These are phyloP conservation scores for Blastobotrys arbuscula DNA, from an alignment of 1,139 yeast species.

Conservation along the genomic window DNA sequence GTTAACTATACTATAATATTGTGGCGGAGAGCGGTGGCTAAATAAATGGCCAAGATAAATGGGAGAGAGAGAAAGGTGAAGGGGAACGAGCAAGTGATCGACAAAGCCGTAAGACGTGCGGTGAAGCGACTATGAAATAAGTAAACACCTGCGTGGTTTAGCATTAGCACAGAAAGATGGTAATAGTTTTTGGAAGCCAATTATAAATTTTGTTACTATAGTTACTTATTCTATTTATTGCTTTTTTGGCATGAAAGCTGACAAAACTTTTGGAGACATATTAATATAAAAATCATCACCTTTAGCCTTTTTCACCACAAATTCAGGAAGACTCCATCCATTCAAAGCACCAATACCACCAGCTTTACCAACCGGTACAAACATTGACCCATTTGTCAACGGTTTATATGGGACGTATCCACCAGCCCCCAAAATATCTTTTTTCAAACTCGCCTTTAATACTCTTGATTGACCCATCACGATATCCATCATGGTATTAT, in stretches of 20 bases:
- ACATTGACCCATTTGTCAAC: constrained; percentile 8
- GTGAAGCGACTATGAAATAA: too few relatives aligned
- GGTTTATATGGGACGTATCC: background rate
- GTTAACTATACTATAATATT: too few relatives aligned
- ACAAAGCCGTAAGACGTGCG: too few relatives aligned
- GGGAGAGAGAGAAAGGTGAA: too few relatives aligned
- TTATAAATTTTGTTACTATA: too few relatives aligned
- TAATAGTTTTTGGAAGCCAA: too few relatives aligned
- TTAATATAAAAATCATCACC: constrained; percentile 18
- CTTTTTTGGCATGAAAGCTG: background rate
- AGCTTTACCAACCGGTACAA: constrained; percentile 19
- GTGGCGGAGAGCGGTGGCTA: too few relatives aligned
- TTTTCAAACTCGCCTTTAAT: constrained; percentile 17
- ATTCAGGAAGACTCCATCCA: constrained; percentile 23
- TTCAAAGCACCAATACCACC: constrained; percentile 23
- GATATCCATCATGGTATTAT: constrained; percentile 20
- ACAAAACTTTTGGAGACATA: background rate
- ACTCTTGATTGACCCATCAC: constrained; percentile 14
- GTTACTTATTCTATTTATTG: too few relatives aligned
- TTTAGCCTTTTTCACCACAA: constrained; percentile 18
- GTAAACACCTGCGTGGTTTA: too few relatives aligned
- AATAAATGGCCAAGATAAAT: too few relatives aligned
- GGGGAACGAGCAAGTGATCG: too few relatives aligned
- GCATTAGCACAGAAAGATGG: too few relatives aligned
- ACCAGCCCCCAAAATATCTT: constrained; percentile 15